phyloP scores from a whole-genome alignment of 2,329 filamentous ascomycete species.

The Aquanectria penicillioides region DNA sequence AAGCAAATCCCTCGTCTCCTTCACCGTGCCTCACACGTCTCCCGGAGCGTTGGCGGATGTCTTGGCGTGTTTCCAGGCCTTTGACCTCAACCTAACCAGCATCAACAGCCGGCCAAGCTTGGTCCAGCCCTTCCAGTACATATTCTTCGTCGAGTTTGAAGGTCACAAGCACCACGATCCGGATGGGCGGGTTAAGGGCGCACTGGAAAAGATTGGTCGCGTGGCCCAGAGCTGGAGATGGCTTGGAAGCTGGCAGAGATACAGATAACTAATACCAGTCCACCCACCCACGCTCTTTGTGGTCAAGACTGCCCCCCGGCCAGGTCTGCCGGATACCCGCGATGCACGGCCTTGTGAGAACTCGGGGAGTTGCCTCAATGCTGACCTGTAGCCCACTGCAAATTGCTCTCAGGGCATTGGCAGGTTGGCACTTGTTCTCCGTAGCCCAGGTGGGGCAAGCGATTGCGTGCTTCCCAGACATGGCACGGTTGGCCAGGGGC shows the following conservation, averaged over 20 bases:
- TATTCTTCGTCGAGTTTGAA: slow-evolving; percentile 94
- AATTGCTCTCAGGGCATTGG: slow-evolving; percentile 24
- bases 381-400: slow-evolving; percentile 20
- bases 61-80: slow-evolving; percentile 79
- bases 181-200: slow-evolving; percentile 67
- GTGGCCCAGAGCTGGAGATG: slow-evolving; percentile 73
- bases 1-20: slow-evolving; percentile 81
- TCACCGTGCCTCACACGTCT: slow-evolving; percentile 80
- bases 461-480: slow-evolving; percentile 32
- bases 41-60: slow-evolving; percentile 87
- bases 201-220: slow-evolving; percentile 65
- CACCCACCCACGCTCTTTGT: slow-evolving; percentile 15
- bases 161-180: slow-evolving; percentile 64
- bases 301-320: slow-evolving; percentile 11
- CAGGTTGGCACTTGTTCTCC: slow-evolving; percentile 31
- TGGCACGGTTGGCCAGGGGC: slow-evolving; percentile 20
- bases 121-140: slow-evolving; percentile 82
- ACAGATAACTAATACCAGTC: slow-evolving; percentile 42
- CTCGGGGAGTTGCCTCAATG: slow-evolving; percentile 24
- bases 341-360: slow-evolving; percentile 23
- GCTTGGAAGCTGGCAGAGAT: slow-evolving; percentile 73
- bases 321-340: slow-evolving; percentile 18
- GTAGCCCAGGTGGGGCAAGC: slow-evolving; percentile 31
- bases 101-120: slow-evolving; percentile 89
- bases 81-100: slow-evolving; percentile 84